phyloP scores from a whole-genome alignment of 352 stramenopile species.

The Globisporangium alternatum region DNA sequence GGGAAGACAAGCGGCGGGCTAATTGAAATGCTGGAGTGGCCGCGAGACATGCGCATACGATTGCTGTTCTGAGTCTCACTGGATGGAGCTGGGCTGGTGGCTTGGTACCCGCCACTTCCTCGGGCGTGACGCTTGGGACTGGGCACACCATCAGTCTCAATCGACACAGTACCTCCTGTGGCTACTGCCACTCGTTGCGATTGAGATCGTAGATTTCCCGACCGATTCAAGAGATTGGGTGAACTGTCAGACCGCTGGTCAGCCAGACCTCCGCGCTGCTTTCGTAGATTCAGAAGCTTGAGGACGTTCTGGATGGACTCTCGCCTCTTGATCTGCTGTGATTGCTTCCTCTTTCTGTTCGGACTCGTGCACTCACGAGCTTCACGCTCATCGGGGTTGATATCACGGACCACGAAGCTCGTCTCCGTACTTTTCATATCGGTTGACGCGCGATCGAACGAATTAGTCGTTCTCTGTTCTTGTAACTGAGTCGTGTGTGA shows the following conservation, averaged over 20 bases:
- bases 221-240: slow-evolving; percentile 8
- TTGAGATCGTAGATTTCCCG: background rate
- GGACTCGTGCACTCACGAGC: background rate
- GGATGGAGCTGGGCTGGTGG: background rate
- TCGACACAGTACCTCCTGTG: background rate
- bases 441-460: background rate
- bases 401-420: slow-evolving; percentile 5
- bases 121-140: slow-evolving; percentile 9
- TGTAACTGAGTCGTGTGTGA: background rate
- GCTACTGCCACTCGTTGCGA: background rate
- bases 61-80: background rate
- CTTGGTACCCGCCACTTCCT: background rate
- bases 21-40: background rate
- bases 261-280: slow-evolving; percentile 18
- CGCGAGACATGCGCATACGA: background rate
- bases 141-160: background rate
- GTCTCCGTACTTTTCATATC: too few relatives aligned
- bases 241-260: slow-evolving; percentile 4
- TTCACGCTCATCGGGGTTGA: background rate
- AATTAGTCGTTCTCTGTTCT: background rate
- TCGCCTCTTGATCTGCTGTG: slow-evolving; percentile 16
- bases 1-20: slow-evolving; percentile 7
- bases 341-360: slow-evolving; percentile 3
- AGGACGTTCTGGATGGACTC: slow-evolving; percentile 50
- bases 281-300: slow-evolving; percentile 50